Evolutionary conservation across 2,329 filamentous ascomycete species (phyloP), one percentile per base, ranked within the genome.

Genomic region (Myriosclerotinia duriaeana): DNA sequence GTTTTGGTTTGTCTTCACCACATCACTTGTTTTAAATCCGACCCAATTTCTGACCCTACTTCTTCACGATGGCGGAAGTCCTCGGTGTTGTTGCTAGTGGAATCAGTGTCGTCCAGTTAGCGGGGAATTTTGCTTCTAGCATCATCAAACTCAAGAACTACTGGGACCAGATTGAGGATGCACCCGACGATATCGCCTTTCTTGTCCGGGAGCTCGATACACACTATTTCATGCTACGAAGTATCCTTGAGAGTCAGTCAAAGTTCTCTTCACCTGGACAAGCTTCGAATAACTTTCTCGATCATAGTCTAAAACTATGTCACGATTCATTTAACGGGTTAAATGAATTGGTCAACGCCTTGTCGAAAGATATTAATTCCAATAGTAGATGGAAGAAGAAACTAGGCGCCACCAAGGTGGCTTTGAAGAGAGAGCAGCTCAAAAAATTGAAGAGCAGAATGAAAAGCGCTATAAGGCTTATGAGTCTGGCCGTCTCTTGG

Each of bases 71-170:
- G 65, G 65, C 67, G 20, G 65, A 69, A 61, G 63, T 66, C 2
- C 58, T 66, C 2, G 69, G 65, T 12, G 34, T 59, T 4, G 64
- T 69, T n/a, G 67, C 69, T 2, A 70, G 69, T 26, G 66, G 67
- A 0, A 65, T 67, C 26, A 63, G 52, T 17, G 54, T 70, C 12
- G 66, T 53, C 22, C 53, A 69, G 26, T 22, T 70, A 2, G 69
- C 67, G 6, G 61, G 56, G 9, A 50, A 67, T 15, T 40, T 70
- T 17, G 42, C 61, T 1, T 56, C 46, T 15, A 68, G 66, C n/a
- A 61, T 68, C 7, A 59, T 69, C 50, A 68, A 70, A n/a, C 62
- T 71, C 8, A 71, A 71, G 40, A 40, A 46, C 17, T 71, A 59
- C 15, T 69, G 66, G 67, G 62, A 62, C n/a, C 58, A 71, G 9